phyloP scores from a whole-genome alignment of 768 basidiomycete genomes.

The Pholiota microspora region DNA sequence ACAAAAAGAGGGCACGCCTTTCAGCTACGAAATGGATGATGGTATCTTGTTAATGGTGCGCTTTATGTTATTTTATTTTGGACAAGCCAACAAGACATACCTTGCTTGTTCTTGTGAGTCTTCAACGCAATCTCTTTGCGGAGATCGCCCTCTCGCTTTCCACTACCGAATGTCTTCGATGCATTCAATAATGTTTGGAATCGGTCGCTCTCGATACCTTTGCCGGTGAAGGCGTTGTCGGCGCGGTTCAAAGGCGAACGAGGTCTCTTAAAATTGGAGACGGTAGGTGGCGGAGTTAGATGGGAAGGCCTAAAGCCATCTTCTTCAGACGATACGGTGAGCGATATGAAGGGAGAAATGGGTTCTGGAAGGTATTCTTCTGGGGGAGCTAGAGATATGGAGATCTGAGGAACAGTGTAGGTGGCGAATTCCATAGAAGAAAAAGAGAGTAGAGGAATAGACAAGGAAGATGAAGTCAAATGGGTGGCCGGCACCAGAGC shows the following conservation, averaged over 20 bases:
- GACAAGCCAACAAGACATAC: constrained; percentile 37
- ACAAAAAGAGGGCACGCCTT: constrained; percentile 72
- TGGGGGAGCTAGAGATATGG: constrained; percentile 67
- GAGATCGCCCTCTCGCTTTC: constrained; percentile 53
- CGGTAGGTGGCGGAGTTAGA: constrained; percentile 54
- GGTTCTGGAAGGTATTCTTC: constrained; percentile 50
- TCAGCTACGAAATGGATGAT: constrained; percentile 45
- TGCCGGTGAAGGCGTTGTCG: constrained; percentile 32
- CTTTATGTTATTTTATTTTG: no score
- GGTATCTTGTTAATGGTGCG: constrained; percentile 7
- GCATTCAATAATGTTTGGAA: constrained; percentile 65
- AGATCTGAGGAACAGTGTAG: constrained; percentile 61
- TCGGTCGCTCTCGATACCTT: constrained; percentile 60
- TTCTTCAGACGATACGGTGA: constrained; percentile 28
- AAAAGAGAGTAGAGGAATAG: constrained; percentile 20
- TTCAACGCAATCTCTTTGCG: constrained; percentile 75
- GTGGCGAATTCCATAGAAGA: constrained; percentile 39
- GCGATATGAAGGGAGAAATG: constrained; percentile 58
- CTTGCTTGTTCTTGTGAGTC: constrained; percentile 70
- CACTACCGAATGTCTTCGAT: constrained; percentile 43
- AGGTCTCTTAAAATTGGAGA: constrained; percentile 40
- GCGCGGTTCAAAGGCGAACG: constrained; percentile 50
- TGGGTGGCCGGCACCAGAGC: constrained; percentile 54
- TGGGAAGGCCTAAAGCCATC: constrained; percentile 57
- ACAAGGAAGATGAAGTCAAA: constrained; percentile 18